Evolutionary conservation across 306 rosid species (phyloP), one percentile per base, ranked within the genome.

Genomic region (Cajanus cajan): DNA sequence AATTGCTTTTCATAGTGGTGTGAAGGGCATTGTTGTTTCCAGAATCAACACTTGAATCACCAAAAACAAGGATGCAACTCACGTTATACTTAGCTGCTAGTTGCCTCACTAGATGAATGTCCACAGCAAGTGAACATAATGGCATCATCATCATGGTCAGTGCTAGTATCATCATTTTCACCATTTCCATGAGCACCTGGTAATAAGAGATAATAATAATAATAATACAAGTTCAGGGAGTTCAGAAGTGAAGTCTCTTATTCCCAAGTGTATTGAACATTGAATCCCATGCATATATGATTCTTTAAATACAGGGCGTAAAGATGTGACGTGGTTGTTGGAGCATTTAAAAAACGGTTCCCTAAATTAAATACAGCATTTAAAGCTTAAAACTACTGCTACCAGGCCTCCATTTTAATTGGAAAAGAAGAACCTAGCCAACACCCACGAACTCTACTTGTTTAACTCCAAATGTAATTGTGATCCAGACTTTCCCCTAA

Each of bases 31-130:
- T 88, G 86, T 90, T 93, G 61, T 90, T 93, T 1, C 97, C 96
- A 21, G 97, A 84, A 80, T 93, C 96, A 45, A 93, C 97, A 66
- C 94, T 93, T 0, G 94, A 93, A 68, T 93, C 96, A 59, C 97
- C 96, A 45, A 93, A 93, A 33, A 90, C 94, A 21, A 93, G 61
- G 14, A 91, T 44, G 52, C 93, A 84, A 2, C 73, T 57, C 45
- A 87, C 75, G 14, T 89, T 91, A 58, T 78, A 37, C 62, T 55
- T 72, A 24, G 77, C 80, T 6, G 83, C 88, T 24, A 83, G 0
- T 63, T 77, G 50, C 71, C 83, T 82, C 14, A 82, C 8, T 22
- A 19, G 45, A 0, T 12, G 79, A 50, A 64, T 21, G 4, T 74
- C 76, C 21, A 65, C 0, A 55, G 87, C 87, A 67, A 28, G 34